Evolutionary conservation across 352 stramenopile species (phyloP), one percentile per base, ranked within the genome.

Genomic region (Pythium aphanidermatum): DNA sequence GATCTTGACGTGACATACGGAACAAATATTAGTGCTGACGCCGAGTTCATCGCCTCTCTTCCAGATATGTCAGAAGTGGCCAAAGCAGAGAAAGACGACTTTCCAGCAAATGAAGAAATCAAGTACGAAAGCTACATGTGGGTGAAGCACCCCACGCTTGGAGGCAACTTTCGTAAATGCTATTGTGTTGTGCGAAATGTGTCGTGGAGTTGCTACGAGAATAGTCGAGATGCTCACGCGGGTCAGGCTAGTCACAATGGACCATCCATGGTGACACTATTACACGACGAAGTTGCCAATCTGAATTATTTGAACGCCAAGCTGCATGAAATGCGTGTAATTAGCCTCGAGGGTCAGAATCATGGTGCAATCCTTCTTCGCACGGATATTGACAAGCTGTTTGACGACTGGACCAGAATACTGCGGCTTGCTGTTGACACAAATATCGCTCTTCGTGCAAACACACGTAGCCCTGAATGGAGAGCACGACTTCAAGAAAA

Each of bases 1-100:
- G 62, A 83, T 20, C 51, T 90, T 31, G 78, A 90, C 50, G 64
- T 62, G 0, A 85, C 76, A 0, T 87, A 86, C 26, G 63, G 66
- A 4, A 86, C 72, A 0, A 54, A 25, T 13, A 65, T 70, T 10
- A 65, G 57, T 16, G 55, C 48, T 0, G 69, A 86, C 19, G 25
- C 42, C 1, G 54, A 37, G 28, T 76, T 70, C 29, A 2, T 58
- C n/a, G n/a, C n/a, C n/a, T n/a, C n/a, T n/a, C n/a, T n/a, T n/a
- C n/a, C n/a, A n/a, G n/a, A n/a, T n/a, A n/a, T n/a, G n/a, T n/a
- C n/a, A n/a, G n/a, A n/a, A n/a, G n/a, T n/a, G n/a, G n/a, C n/a
- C n/a, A n/a, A n/a, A n/a, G n/a, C n/a, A n/a, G n/a, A n/a, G n/a
- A n/a, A n/a, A n/a, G n/a, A n/a, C n/a, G n/a, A n/a, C n/a, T n/a